Evolutionary conservation across 495 filamentous ascomycete species (phyloP).

Genomic region (Terfezia claveryi): DNA sequence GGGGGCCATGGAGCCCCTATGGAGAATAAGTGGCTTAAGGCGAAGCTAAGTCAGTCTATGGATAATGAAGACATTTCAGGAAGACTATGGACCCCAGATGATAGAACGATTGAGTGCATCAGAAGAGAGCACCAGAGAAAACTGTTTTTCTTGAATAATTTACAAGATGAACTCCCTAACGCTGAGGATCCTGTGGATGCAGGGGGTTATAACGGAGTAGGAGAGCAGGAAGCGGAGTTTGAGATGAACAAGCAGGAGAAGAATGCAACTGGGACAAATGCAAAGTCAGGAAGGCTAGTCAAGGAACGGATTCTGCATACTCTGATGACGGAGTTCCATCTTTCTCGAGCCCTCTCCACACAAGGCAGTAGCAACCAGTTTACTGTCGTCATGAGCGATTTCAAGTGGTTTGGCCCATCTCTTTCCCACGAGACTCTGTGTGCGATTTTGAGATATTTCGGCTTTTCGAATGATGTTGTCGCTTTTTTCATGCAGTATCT

Average conservation of each 20-base stretch:
- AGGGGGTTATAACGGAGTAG: too few species aligned
- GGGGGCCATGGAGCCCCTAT: slow-evolving; percentile 21
- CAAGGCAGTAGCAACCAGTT: slow-evolving; percentile 34
- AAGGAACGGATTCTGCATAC: slow-evolving; percentile 41
- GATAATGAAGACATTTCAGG: too few species aligned
- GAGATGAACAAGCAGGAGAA: too few species aligned
- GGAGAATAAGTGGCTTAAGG: slow-evolving; percentile 11
- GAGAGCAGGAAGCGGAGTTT: too few species aligned
- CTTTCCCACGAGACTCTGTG: slow-evolving; percentile 38
- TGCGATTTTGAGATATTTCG: slow-evolving; percentile 36
- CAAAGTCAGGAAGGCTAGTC: slow-evolving; percentile 4
- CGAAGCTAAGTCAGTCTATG: slow-evolving; percentile 21
- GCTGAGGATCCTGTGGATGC: too few species aligned
- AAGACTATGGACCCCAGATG: slow-evolving; percentile 1
- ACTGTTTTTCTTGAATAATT: slow-evolving; percentile 19
- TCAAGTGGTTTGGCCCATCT: slow-evolving; percentile 38
- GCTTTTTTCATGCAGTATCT: slow-evolving; percentile 39
- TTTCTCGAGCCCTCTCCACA: slow-evolving; percentile 25
- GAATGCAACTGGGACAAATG: too few species aligned
- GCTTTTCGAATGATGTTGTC: slow-evolving; percentile 36
- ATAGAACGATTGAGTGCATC: too few species aligned
- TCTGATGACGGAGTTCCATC: slow-evolving; percentile 33
- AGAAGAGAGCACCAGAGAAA: background rate
- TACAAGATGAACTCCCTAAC: background rate
- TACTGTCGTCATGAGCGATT: slow-evolving; percentile 38